Percentiles rank a stretch among this genome's conserved stretches.
Evolutionary conservation across 352 stramenopile species (phyloP).

Genomic region (Phytophthora fragariae): DNA sequence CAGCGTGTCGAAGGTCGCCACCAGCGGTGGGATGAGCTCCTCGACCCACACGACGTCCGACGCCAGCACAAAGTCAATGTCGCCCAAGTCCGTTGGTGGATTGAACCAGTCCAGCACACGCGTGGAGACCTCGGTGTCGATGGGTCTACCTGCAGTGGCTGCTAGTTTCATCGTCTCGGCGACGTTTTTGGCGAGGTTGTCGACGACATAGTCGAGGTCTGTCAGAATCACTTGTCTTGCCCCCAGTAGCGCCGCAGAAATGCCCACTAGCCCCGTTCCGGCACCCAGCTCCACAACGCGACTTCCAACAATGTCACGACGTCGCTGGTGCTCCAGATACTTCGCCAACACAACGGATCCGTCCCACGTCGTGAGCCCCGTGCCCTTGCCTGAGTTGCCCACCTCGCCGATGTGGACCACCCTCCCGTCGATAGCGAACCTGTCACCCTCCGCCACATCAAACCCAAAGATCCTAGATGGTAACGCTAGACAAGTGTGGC

Average conservation of each 20-base stretch:
- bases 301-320: constrained; percentile 38
- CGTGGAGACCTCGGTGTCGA: constrained; percentile 27
- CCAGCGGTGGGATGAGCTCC: constrained; percentile 86
- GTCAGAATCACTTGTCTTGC: constrained; percentile 82
- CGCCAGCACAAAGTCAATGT: constrained; percentile 85
- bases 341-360: constrained; percentile 92
- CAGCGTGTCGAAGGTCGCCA: constrained; percentile 71
- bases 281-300: constrained; percentile 85
- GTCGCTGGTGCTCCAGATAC: constrained; percentile 80
- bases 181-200: constrained; percentile 75
- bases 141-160: not conserved
- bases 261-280: constrained; percentile 87
- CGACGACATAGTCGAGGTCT: constrained; percentile 89
- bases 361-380: constrained; percentile 92
- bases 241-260: constrained; percentile 83
- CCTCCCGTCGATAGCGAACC: constrained; percentile 65
- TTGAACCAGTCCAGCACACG: constrained; percentile 79
- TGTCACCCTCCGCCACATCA: constrained; percentile 39
- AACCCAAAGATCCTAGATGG: constrained; percentile 67
- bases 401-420: constrained; percentile 67
- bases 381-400: constrained; percentile 86
- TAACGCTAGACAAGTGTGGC: constrained; percentile 48
- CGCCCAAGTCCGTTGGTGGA: constrained; percentile 54
- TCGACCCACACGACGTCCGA: constrained; percentile 94
- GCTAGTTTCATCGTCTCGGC: constrained; percentile 48